These are phyloP conservation scores for Quercus berberidifolia DNA, from an alignment of 306 rosid species.

Conservation along the genomic window DNA sequence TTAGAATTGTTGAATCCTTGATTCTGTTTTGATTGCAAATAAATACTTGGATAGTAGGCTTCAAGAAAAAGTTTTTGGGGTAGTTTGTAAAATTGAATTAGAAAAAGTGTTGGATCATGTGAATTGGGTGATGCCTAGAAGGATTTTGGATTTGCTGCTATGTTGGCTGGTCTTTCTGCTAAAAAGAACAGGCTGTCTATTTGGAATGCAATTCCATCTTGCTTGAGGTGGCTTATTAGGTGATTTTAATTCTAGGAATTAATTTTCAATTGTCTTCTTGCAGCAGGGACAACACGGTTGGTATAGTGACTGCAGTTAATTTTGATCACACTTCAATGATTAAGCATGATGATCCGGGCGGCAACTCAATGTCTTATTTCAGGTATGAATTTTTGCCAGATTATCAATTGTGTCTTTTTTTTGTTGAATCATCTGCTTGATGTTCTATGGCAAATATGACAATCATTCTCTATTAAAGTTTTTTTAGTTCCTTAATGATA, in stretches of 20 bases:
- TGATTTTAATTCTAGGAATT: background rate
- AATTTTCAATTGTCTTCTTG: too few species aligned
- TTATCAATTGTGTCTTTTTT: constrained; percentile 6
- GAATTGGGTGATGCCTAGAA: too few species aligned
- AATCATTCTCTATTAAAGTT: background rate
- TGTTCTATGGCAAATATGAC: background rate
- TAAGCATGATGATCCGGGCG: constrained; percentile 53
- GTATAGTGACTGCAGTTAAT: constrained; percentile 12
- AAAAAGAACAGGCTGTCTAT: too few species aligned
- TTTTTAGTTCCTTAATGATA: background rate
- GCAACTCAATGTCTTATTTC: constrained; percentile 30
- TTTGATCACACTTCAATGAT: constrained; percentile 41
- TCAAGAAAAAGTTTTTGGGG: too few species aligned
- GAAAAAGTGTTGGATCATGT: too few species aligned
- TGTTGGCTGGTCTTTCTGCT: too few species aligned
- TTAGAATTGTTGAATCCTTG: background rate
- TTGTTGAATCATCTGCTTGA: constrained; percentile 1
- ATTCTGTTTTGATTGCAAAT: too few species aligned
- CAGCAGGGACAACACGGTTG: too few species aligned
- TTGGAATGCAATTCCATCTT: too few species aligned
- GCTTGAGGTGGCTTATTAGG: background rate
- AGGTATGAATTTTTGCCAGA: constrained; percentile 43
- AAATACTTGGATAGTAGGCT: too few species aligned
- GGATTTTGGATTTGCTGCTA: too few species aligned
- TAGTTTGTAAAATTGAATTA: too few species aligned